Conservation (phyloP, 2,329 filamentous ascomycete genomes). For the Aspergillus puulaauensis region DNA sequence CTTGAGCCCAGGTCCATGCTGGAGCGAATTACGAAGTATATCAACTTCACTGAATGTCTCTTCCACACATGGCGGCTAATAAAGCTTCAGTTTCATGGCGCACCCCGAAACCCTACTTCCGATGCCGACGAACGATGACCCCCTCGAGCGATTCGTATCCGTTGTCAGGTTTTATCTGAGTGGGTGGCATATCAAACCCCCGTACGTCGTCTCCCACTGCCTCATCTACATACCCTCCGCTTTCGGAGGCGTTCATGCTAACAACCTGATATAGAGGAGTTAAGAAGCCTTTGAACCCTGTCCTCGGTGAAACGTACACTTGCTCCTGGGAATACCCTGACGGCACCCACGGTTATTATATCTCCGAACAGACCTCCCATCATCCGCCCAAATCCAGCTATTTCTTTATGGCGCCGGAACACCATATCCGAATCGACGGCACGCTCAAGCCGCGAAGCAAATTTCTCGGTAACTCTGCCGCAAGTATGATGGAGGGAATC, state of each 20-base stretch:
- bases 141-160: constrained; percentile 82
- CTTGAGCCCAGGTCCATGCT: constrained; percentile 97
- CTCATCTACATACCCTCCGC: neutral
- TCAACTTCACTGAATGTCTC: neutral
- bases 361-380: constrained; percentile 95
- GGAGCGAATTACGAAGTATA: constrained; percentile 94
- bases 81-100: constrained; percentile 83
- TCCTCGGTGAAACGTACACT: constrained; percentile 90
- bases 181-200: constrained; percentile 97
- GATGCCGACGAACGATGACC: constrained; percentile 85
- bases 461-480: constrained; percentile 94
- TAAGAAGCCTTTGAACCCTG: constrained; percentile 96
- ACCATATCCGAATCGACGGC: constrained; percentile 92
- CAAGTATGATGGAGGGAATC: constrained; percentile 97
- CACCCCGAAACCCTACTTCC: constrained; percentile 93
- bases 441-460: constrained; percentile 92
- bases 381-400: constrained; percentile 98
- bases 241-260: constrained; percentile 6
- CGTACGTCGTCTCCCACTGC: constrained; percentile 58
- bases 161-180: constrained; percentile 98
- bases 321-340: constrained; percentile 94
- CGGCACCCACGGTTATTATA: constrained; percentile 86
- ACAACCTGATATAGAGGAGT: constrained; percentile 65
- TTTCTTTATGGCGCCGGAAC: constrained; percentile 95
- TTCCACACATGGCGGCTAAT: constrained; percentile 8